Evolutionary conservation across 805 yeast genomes (phyloP), one percentile per base, ranked within the genome.

Genomic region (Torulaspora franciscae): DNA sequence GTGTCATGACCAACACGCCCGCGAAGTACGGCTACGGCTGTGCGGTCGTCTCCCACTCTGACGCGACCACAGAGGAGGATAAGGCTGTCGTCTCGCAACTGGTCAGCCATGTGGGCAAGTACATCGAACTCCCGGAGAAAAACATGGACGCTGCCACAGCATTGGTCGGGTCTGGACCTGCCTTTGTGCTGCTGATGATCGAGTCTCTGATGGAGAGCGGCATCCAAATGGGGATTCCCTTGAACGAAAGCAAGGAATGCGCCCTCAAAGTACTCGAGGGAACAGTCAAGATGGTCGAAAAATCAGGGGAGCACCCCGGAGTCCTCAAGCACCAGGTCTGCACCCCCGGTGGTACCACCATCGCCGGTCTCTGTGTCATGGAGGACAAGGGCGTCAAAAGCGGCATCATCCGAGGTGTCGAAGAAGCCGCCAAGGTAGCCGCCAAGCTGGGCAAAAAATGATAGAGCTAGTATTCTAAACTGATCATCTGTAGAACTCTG

Each of bases 1-100:
- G 95, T 51, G 95, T 95, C n/a, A 90, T 95, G 95, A 91, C 99
- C 37, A 93, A 91, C 69, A 93, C 99, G 0, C 97, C 99, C 3
- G 95, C 96, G 14, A 82, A 83, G 64, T 86, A 77, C 64, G 96
- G 97, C 17, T 79, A 82, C 55, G 99, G 98, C 41, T 88, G 91
- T 75, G 96, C 98, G 8, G 89, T 88, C 32, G 81, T 93, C n/a
- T 77, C 96, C 2, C 80, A 85, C 59, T 79, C 91, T 7, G 50
- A 66, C 2, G 66, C 65, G 8, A 81, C 81, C 14, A 70, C 67
- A 29, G 56, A 60, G 25, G 68, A 70, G 37, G 74, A 73, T 51
- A 56, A 50, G 28, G 30, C 46, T 22, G 28, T 54, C 7, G 75
- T 74, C 1, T 45, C 54, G 7, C 55, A 67, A 46, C 67, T 85